phyloP scores from a whole-genome alignment of 441 rosid genomes.

The Dalechampia spathulata region DNA sequence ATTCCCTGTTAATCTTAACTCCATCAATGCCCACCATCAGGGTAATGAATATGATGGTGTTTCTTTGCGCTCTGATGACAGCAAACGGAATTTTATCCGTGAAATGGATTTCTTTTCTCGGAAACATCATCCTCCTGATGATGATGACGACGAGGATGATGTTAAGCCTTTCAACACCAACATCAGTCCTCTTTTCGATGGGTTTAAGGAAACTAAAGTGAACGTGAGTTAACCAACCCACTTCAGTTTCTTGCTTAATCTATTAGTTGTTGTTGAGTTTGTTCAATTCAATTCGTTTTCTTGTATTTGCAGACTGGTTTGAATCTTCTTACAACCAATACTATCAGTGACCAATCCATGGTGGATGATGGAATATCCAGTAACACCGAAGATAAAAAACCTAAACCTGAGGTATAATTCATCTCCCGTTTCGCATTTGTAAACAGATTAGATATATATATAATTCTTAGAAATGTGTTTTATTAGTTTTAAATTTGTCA shows the following conservation, averaged over 20 bases:
- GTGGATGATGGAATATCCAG: slow-evolving; percentile 75
- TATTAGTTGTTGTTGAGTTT: neutral
- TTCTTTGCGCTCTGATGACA: slow-evolving; percentile 6
- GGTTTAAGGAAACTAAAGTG: slow-evolving; percentile 16
- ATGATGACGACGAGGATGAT: neutral
- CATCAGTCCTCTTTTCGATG: neutral
- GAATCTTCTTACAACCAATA: slow-evolving; percentile 62
- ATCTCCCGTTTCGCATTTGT: neutral
- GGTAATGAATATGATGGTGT: slow-evolving; percentile 1
- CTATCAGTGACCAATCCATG: slow-evolving; percentile 71
- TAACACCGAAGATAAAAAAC: slow-evolving; percentile 46
- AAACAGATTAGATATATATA: too few species aligned
- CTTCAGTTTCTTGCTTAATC: neutral
- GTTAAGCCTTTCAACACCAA: slow-evolving; percentile 1
- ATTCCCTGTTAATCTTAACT: slow-evolving; percentile 29
- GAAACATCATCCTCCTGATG: neutral
- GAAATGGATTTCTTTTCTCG: slow-evolving; percentile 49
- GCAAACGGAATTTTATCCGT: slow-evolving; percentile 18
- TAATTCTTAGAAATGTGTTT: too few species aligned
- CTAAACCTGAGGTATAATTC: slow-evolving; percentile 47
- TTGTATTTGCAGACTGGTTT: slow-evolving; percentile 53
- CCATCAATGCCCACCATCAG: neutral
- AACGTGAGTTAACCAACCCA: slow-evolving; percentile 20
- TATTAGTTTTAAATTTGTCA: too few species aligned
- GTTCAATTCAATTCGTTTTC: neutral